Conservation (phyloP, 2,329 filamentous ascomycete species). For the Verticillium albo-atrum region DNA sequence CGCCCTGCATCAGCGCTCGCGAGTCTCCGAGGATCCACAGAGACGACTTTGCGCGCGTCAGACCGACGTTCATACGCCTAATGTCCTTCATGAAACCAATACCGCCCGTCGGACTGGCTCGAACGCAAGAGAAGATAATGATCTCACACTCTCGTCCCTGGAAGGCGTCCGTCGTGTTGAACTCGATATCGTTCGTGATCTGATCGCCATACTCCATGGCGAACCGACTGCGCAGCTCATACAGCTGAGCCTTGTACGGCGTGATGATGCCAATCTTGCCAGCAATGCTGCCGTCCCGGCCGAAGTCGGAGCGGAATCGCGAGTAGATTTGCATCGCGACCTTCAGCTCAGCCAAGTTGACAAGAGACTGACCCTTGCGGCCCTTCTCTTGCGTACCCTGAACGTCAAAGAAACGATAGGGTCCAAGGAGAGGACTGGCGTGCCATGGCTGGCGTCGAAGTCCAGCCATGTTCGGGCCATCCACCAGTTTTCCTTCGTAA, state of each 20-base stretch:
- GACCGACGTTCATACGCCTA: constrained; percentile 97
- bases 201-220: constrained; percentile 64
- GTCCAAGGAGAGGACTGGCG: constrained; percentile 70
- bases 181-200: constrained; percentile 80
- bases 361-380: constrained; percentile 79
- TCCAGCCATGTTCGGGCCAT: constrained; percentile 77
- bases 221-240: constrained; percentile 74
- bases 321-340: constrained; percentile 83
- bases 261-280: constrained; percentile 96
- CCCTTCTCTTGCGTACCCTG: constrained; percentile 79
- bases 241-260: constrained; percentile 91
- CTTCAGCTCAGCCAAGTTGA: constrained; percentile 83
- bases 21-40: constrained; percentile 96
- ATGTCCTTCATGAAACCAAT: constrained; percentile 99
- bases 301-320: constrained; percentile 69
- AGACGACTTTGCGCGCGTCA: constrained; percentile 94
- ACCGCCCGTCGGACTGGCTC: constrained; percentile 85
- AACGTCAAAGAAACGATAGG: constrained; percentile 97
- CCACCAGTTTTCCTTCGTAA: constrained; percentile 82
- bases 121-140: constrained; percentile 98
- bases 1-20: constrained; percentile 75
- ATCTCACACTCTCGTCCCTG: constrained; percentile 95
- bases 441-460: constrained; percentile 85
- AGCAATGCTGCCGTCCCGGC: constrained; percentile 58
- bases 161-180: constrained; percentile 98